Evolutionary conservation across 805 yeast species (phyloP), one percentile per base, ranked within the genome.

Genomic region (Wickerhamiella brachini): DNA sequence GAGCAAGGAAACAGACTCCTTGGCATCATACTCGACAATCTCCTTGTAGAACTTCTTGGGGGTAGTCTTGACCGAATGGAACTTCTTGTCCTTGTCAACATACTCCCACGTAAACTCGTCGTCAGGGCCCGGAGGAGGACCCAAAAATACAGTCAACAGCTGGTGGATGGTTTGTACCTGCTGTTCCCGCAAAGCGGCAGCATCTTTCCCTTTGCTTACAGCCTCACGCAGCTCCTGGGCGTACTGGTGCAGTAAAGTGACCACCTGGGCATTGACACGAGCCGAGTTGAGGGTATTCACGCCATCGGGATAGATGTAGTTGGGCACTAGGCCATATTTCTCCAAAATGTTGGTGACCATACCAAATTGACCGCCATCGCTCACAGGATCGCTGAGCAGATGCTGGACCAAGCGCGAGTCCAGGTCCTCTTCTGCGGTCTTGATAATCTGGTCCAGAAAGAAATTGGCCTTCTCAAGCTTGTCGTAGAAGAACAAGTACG

Each of bases 361-460:
- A 56, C 83, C 81, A 74, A 83, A 85, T 67, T 86, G 95, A 49
- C 95, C 95, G 58, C 95, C 95, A 62, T 87, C 95, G 53, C 75
- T 65, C 45, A 80, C 78, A 22, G 95, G 94, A 50, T 77, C 81
- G 4, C 69, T 58, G 50, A 85, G 69, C 46, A 86, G 66, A 57
- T 75, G 77, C 66, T 81, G 85, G 48, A 86, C 77, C 51, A 84
- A 67, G 56, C 94, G 74, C 1, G 88, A 80, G 55, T 79, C 88
- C 49, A 81, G 75, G 44, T 74, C 80, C 63, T 81, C 80, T 38
- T 77, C 71, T 34, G 76, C 73, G 23, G 94, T 83, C 58, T 82
- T 83, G 53, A 81, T 69, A 51, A 85, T 76, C 64, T 84, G 86
- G 55, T 86, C 88, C 57, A 86, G 68, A 66, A 84, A 86, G 64